Percentiles rank a stretch among this genome's conserved stretches.
Evolutionary conservation across 805 yeast species (phyloP).

Genomic region (Metschnikowia reukaufii): DNA sequence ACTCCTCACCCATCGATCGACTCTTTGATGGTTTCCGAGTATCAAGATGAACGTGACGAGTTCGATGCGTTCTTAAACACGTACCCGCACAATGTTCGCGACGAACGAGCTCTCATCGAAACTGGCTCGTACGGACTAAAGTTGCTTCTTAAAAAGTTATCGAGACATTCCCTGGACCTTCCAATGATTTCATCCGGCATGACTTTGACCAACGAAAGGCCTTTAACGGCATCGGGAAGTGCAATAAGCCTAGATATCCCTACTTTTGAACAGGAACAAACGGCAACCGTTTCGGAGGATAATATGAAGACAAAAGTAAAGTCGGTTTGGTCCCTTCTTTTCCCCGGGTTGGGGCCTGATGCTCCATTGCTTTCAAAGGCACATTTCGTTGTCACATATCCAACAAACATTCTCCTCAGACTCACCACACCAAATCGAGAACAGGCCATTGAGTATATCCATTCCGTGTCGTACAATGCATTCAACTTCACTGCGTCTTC

Average conservation of each 20-base stretch:
- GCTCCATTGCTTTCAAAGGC: constrained; percentile 5
- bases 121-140: constrained; percentile 36
- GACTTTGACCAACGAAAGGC: constrained; percentile 10
- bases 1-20: constrained; percentile 13
- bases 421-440: constrained; percentile 21
- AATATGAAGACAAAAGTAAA: background rate
- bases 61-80: constrained; percentile 14
- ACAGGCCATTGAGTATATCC: constrained; percentile 15
- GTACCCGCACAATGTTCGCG: constrained; percentile 13
- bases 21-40: constrained; percentile 7
- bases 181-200: background rate
- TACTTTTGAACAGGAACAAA: background rate
- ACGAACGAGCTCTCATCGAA: constrained; percentile 16
- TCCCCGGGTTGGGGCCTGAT: constrained; percentile 9
- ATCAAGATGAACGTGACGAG: constrained; percentile 15
- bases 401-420: constrained; percentile 14
- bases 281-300: background rate
- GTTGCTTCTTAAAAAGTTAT: constrained; percentile 33
- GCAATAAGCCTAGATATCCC: background rate
- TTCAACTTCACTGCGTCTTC: constrained; percentile 14
- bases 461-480: constrained; percentile 11
- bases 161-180: constrained; percentile 24
- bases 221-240: constrained; percentile 6
- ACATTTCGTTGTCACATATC: constrained; percentile 8
- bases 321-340: constrained; percentile 7